phyloP scores from a whole-genome alignment of 305 asterid genomes.

The Salvia sclarea region DNA sequence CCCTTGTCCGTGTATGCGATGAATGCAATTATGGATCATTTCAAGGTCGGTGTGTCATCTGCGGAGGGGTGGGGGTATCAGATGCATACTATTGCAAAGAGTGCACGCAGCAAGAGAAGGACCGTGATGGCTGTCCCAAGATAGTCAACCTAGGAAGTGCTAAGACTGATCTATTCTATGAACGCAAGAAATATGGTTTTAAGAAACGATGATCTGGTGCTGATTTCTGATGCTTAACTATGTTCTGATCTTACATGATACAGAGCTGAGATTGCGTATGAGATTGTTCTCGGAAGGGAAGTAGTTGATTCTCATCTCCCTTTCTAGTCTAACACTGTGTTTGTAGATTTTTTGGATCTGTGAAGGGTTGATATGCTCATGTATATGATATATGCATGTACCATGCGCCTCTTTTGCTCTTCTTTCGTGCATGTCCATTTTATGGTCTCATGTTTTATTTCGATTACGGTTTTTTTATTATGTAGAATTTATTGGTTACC shows the following conservation, averaged over 20 bases:
- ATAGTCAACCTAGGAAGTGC: slow-evolving; percentile 88
- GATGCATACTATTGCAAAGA: slow-evolving; percentile 90
- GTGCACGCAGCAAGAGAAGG: slow-evolving; percentile 87
- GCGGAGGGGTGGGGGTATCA: slow-evolving; percentile 83
- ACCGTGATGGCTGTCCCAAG: slow-evolving; percentile 81
- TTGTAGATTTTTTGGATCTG: not conserved
- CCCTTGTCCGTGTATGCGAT: slow-evolving; percentile 77
- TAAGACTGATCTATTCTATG: slow-evolving; percentile 74
- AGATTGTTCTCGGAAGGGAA: too few species aligned
- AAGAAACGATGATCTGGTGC: slow-evolving; percentile 56
- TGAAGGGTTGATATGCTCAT: not conserved
- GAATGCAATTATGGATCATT: slow-evolving; percentile 87
- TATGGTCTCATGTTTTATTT: not conserved
- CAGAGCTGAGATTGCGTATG: too few species aligned
- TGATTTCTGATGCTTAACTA: not conserved
- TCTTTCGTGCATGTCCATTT: not conserved
- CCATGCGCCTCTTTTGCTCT: not conserved
- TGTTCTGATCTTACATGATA: slow-evolving; percentile 1
- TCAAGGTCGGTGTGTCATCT: slow-evolving; percentile 83
- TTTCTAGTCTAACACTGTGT: not conserved
- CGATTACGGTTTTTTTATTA: not conserved
- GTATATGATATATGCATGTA: not conserved
- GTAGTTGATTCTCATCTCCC: not conserved
- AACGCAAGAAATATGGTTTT: slow-evolving; percentile 80
- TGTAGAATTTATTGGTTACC: not conserved